Evolutionary conservation across 1,284 basidiomycete species (phyloP).

Genomic region (Papiliotrema terrestris): DNA sequence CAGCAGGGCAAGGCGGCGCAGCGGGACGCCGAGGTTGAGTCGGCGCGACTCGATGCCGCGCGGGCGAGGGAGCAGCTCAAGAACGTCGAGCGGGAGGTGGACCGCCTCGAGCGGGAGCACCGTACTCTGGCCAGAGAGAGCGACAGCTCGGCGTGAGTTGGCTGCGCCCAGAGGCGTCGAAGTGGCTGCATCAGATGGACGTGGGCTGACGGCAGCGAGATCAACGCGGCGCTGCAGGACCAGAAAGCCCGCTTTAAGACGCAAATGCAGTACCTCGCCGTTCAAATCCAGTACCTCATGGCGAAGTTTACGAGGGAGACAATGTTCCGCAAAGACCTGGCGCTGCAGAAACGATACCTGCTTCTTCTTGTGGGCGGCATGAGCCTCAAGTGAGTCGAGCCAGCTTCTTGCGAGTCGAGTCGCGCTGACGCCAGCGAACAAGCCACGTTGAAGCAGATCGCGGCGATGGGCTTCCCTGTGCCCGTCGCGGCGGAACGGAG

Average conservation of each 20-base stretch:
- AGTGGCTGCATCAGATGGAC: too few species aligned
- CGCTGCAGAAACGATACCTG: slow-evolving; percentile 80
- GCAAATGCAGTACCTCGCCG: slow-evolving; percentile 33
- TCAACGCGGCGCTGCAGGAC: slow-evolving; percentile 10
- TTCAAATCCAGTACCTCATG: slow-evolving; percentile 83
- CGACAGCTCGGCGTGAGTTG: too few species aligned
- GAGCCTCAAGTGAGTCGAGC: slow-evolving; percentile 71
- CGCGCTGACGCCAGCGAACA: slow-evolving; percentile 58
- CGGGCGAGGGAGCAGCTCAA: not conserved
- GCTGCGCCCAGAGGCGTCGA: too few species aligned
- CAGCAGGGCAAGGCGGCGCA: slow-evolving; percentile 5
- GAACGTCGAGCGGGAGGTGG: not conserved
- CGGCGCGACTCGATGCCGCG: not conserved
- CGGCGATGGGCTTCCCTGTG: slow-evolving; percentile 66
- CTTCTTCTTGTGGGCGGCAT: slow-evolving; percentile 52
- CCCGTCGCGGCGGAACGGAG: slow-evolving; percentile 45
- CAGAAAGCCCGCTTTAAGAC: slow-evolving; percentile 34
- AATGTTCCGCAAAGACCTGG: slow-evolving; percentile 70
- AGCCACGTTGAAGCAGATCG: slow-evolving; percentile 71
- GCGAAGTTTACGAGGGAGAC: slow-evolving; percentile 84
- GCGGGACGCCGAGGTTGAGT: not conserved
- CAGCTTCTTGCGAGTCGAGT: not conserved
- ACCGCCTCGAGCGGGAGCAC: not conserved
- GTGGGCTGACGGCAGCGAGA: not conserved
- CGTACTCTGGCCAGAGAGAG: too few species aligned